Base-by-base conservation (phyloP, 108 stramenopile genomes). In the Parietichytrium sp. region DNA sequence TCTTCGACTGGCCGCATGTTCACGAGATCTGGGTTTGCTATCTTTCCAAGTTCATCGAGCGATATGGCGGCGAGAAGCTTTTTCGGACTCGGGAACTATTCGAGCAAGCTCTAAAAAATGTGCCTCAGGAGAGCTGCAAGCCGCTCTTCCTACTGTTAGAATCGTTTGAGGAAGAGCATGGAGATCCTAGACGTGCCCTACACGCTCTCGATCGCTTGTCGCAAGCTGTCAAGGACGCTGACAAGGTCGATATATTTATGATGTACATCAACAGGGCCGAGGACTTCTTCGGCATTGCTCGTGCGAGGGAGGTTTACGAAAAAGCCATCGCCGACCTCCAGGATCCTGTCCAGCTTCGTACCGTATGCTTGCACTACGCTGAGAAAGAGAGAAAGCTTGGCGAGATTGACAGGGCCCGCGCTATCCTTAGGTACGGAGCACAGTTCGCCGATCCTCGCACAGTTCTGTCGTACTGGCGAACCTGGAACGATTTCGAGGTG, bases 401-500 rank as follows among this genome's bases (percentile, higher is more conserved):
- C 54, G 96, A 99, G 85, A 89, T 95, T 29, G 98, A 98, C 54
- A 92, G 98, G 47, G 98, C 97, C 3, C 83, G 98, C 4, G 95
- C 94, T 4, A 87, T 96, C 1, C 86, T 90, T 27, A 84, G 88
- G 0, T 96, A 98, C 83, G 97, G 96, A 29, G 92, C 96, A 6
- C 96, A 97, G 86, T 94, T 97, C 81, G 96, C 95, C 30, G 96
- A 98, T 86, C 97, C 97, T 0, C 82, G 93, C 29, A 91, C 92
- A 2, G 88, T 91, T 38, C 51, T 31, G 4, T 26, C 25, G 8
- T 98, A 94, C 82, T 99, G 97, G 97, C 87, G 86, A 45, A 81
- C 85, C 6, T 99, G 98, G 98, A 94, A 96, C 49, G 97, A 98
- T 55, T 98, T 99, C 88, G 97, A 99, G 84, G 94, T 96, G 54